Evolutionary conservation across 2,329 filamentous ascomycete species (phyloP), one percentile per base, ranked within the genome.

Genomic region (Nigrograna mackinnonii): DNA sequence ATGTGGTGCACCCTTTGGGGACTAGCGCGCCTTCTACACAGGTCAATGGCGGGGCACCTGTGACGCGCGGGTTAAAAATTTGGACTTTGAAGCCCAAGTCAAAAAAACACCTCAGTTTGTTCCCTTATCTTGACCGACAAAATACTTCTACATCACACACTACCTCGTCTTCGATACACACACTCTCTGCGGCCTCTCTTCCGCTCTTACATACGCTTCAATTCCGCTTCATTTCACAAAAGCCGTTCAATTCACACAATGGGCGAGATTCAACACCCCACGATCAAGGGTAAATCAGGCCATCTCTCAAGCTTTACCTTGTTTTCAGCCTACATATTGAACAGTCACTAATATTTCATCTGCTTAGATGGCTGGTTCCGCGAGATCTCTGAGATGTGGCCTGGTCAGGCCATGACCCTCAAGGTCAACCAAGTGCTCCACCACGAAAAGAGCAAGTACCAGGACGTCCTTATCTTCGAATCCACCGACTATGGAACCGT

Each of bases 361-460:
- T 44, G 44, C 49, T 38, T 59, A 96, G 94, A 97, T 96, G 94
- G 92, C 78, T 99, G 94, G 94, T 99, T 99, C 87, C 89, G 91
- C 74, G 94, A 99, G 79, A 91, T 96, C 77, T 95, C 89, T 61
- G 79, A 94, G 69, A 97, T 99, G 92, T 99, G 94, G 94, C 92
- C 94, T 51, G 90, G 94, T 71, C 94, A 97, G 79, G 94, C 94
- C 71, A 97, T 97, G 92, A 96, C 89, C 60, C 86, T 70, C 50
- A 65, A 69, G 55, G 94, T 99, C 75, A 92, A 99, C 73, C 89
- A 96, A 80, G 86, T 99, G 67, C 81, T 99, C 52, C 91, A 96
- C 82, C 92, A 97, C 80, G 94, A 99, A 80, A 97, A 96, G 84
- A 94, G 88, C 80, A 80, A 95, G 80, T 99, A 96, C 80, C 94